Evolutionary conservation across 192 early-diverging fungal species (phyloP).

Genomic region (Pilobolus umbonatus): DNA sequence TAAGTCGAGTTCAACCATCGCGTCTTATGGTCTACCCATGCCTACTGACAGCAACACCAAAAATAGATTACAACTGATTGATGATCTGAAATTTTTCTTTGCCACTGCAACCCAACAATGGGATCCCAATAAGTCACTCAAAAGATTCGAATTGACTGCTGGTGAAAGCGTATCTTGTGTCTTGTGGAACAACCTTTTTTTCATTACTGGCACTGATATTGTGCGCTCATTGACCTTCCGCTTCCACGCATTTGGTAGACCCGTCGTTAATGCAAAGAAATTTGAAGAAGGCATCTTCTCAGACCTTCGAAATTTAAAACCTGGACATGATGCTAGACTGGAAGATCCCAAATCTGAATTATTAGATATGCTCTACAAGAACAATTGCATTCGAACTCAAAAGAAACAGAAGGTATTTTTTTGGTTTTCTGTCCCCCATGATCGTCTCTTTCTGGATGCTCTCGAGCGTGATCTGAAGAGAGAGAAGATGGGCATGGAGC

Average conservation of each 20-base stretch:
- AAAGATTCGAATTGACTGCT: slow-evolving; percentile 65
- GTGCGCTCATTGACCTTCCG: slow-evolving; percentile 85
- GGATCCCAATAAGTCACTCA: slow-evolving; percentile 53
- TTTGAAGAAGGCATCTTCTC: slow-evolving; percentile 98
- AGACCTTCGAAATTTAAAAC: slow-evolving; percentile 92
- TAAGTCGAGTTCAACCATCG: slow-evolving; percentile 5
- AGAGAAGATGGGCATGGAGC: slow-evolving; percentile 78
- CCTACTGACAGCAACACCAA: slow-evolving; percentile 21
- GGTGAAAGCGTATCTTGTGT: slow-evolving; percentile 92
- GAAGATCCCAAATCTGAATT: slow-evolving; percentile 94
- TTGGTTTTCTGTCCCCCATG: slow-evolving; percentile 94
- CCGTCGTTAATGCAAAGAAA: slow-evolving; percentile 87
- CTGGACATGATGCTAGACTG: slow-evolving; percentile 86
- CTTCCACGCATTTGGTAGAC: slow-evolving; percentile 85
- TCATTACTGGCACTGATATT: slow-evolving; percentile 97
- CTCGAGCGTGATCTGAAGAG: slow-evolving; percentile 95
- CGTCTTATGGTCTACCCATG: slow-evolving; percentile 17
- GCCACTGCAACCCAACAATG: slow-evolving; percentile 65
- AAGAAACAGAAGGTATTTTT: slow-evolving; percentile 99
- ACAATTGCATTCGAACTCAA: slow-evolving; percentile 95
- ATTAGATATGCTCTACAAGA: slow-evolving; percentile 90
- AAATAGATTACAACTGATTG: slow-evolving; percentile 32
- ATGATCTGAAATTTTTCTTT: slow-evolving; percentile 54
- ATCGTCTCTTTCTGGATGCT: slow-evolving; percentile 91
- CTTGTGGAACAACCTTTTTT: slow-evolving; percentile 87